Conservation (phyloP, 2,329 filamentous ascomycete genomes). For the Orbilia brochopaga region DNA sequence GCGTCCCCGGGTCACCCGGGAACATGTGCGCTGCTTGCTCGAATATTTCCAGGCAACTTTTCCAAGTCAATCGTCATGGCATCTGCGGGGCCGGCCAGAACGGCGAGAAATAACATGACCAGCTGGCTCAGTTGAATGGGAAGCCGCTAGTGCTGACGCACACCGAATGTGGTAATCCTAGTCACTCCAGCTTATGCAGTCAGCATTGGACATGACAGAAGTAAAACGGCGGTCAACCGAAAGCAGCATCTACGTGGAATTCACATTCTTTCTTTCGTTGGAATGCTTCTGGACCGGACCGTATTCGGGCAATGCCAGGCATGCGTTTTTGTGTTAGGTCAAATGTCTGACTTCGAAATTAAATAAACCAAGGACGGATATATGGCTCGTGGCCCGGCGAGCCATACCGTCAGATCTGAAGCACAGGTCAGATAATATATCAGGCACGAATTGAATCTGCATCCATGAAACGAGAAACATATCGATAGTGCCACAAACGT, state of each 20-base stretch:
- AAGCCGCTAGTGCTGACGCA: conserved; percentile 50
- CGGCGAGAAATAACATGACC: conserved; percentile 10
- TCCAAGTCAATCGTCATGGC: background rate
- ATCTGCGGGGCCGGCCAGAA: background rate
- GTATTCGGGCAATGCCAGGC: background rate
- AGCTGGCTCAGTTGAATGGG: conserved; percentile 22
- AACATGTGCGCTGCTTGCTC: too few relatives aligned
- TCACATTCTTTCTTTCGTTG: conserved; percentile 16
- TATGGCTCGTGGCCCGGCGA: too few relatives aligned
- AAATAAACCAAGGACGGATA: too few relatives aligned
- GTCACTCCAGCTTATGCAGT: conserved; percentile 50
- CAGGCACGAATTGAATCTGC: background rate
- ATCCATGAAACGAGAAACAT: background rate
- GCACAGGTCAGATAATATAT: background rate
- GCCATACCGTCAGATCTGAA: too few relatives aligned
- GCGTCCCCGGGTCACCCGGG: conserved; percentile 6
- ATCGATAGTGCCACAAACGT: conserved; percentile 13
- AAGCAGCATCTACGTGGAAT: conserved; percentile 28
- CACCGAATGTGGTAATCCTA: conserved; percentile 50
- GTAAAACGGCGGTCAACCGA: conserved; percentile 19
- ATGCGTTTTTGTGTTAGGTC: background rate
- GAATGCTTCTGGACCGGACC: background rate
- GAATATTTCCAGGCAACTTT: background rate
- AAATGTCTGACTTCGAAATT: too few relatives aligned
- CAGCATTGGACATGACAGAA: conserved; percentile 48